Conservation (phyloP, 2,329 filamentous ascomycete species). For the Xylariales sp. region DNA sequence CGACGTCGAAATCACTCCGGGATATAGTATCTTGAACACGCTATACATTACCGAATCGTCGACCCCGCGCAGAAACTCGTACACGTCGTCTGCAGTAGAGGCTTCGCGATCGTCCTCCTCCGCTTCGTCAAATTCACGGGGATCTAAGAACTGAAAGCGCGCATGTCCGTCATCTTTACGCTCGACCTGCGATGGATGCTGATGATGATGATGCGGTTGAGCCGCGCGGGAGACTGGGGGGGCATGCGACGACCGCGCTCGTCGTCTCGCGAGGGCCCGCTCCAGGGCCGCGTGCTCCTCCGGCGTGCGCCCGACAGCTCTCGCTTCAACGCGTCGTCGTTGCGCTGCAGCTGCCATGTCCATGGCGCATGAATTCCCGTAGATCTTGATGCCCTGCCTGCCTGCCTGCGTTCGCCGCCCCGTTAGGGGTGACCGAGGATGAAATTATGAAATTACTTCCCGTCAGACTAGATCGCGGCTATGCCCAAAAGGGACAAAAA, state of each 20-base stretch:
- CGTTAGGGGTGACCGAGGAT: too few species aligned
- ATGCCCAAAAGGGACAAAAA: too few species aligned
- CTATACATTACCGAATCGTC: constrained; percentile 6
- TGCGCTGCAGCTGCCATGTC: background rate
- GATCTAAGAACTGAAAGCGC: constrained; percentile 5
- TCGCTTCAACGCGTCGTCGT: constrained; percentile 9
- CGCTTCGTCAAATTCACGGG: background rate
- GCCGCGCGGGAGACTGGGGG: background rate
- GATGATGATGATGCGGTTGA: background rate
- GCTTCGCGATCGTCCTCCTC: constrained; percentile 9
- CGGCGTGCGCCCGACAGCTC: constrained; percentile 20
- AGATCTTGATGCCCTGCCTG: too few species aligned
- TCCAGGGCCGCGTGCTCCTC: constrained; percentile 16
- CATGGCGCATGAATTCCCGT: background rate
- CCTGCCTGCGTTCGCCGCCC: too few species aligned
- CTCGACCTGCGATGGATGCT: constrained; percentile 6
- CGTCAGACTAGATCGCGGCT: too few species aligned
- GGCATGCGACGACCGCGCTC: constrained; percentile 3
- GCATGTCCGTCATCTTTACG: constrained; percentile 1
- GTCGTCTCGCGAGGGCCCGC: constrained; percentile 16
- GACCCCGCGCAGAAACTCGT: constrained; percentile 6
- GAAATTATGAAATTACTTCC: too few species aligned
- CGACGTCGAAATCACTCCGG: background rate
- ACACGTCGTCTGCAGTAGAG: constrained; percentile 5
- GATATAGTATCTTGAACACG: constrained; percentile 1